Evolutionary conservation across 2,329 filamentous ascomycete species (phyloP).

Genomic region (Graphilbum ipis-grandicollis): DNA sequence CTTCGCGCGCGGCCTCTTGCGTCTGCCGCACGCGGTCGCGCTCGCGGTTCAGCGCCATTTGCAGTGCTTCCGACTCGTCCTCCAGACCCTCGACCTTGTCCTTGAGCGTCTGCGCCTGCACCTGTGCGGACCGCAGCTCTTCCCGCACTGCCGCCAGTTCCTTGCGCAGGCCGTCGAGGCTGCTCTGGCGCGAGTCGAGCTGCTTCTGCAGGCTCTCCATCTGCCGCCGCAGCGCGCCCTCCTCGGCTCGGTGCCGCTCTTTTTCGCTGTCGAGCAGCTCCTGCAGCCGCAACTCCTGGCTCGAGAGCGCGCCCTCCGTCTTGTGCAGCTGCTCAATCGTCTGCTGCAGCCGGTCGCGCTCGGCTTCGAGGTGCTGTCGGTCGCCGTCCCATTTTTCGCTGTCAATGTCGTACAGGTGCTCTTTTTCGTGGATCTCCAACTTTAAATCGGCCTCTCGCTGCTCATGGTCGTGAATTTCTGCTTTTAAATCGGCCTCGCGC

Average conservation of each 20-base stretch:
- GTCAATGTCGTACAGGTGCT: slow-evolving; percentile 53
- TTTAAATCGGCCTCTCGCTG: slow-evolving; percentile 35
- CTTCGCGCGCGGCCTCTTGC: slow-evolving; percentile 24
- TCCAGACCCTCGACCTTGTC: slow-evolving; percentile 53
- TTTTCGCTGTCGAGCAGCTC: slow-evolving; percentile 53
- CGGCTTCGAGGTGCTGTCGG: slow-evolving; percentile 44
- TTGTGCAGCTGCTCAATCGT: slow-evolving; percentile 55
- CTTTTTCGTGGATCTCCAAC: slow-evolving; percentile 49
- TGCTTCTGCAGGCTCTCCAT: slow-evolving; percentile 59
- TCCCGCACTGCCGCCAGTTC: slow-evolving; percentile 51
- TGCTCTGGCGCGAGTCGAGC: slow-evolving; percentile 46
- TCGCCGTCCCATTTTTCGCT: slow-evolving; percentile 57
- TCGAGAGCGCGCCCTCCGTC: slow-evolving; percentile 47
- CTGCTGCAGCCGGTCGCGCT: slow-evolving; percentile 48
- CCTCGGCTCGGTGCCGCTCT: slow-evolving; percentile 54
- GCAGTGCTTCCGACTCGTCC: slow-evolving; percentile 60
- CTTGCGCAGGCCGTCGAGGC: slow-evolving; percentile 45
- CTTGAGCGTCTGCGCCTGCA: slow-evolving; percentile 41
- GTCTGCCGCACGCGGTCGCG: slow-evolving; percentile 38
- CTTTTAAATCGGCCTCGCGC: slow-evolving; percentile 10
- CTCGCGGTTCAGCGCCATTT: slow-evolving; percentile 47
- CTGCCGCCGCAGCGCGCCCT: slow-evolving; percentile 52
- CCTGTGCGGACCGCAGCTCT: slow-evolving; percentile 49
- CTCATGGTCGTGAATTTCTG: too few relatives aligned
- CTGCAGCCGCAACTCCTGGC: slow-evolving; percentile 50